Evolutionary conservation across 2,329 filamentous ascomycete genomes (phyloP).

Genomic region (Calonectria naviculata): DNA sequence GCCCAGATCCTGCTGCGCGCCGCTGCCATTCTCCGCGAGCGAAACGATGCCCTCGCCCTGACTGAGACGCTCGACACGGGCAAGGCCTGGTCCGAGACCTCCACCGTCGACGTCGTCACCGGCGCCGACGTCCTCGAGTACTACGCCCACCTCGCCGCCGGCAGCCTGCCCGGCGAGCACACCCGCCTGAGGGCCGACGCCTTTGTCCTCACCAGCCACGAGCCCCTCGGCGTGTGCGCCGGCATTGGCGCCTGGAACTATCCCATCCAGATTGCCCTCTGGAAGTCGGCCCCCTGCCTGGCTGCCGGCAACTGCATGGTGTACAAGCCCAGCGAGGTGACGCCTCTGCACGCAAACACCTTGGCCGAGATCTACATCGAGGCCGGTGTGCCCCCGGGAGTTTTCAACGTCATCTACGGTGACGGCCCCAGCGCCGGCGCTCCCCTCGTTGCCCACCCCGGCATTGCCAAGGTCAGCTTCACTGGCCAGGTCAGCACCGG

Average conservation of each 20-base stretch:
- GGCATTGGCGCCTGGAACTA: conserved; percentile 95
- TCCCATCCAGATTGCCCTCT: conserved; percentile 89
- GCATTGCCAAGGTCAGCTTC: conserved; percentile 88
- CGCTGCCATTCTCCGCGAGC: conserved; percentile 76
- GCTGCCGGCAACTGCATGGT: conserved; percentile 91
- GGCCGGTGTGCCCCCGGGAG: conserved; percentile 82
- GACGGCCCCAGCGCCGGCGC: conserved; percentile 78
- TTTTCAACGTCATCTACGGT: conserved; percentile 90
- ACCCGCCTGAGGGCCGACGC: conserved; percentile 79
- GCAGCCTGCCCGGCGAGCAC: conserved; percentile 84
- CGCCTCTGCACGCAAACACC: conserved; percentile 81
- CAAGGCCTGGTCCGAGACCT: conserved; percentile 87
- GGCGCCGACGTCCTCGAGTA: conserved; percentile 89
- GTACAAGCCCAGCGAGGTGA: conserved; percentile 91
- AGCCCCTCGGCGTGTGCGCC: conserved; percentile 84
- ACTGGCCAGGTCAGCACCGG: conserved; percentile 89
- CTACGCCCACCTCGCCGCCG: conserved; percentile 83
- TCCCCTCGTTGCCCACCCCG: conserved; percentile 77
- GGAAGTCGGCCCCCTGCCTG: conserved; percentile 88
- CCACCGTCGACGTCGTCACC: conserved; percentile 83
- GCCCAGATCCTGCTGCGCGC: conserved; percentile 83
- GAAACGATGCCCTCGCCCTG: conserved; percentile 83
- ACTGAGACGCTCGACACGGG: conserved; percentile 89
- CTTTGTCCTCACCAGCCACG: conserved; percentile 86
- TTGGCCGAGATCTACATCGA: conserved; percentile 82